Evolutionary conservation across 495 filamentous ascomycete species (phyloP).

Genomic region (Thozetella sp.): DNA sequence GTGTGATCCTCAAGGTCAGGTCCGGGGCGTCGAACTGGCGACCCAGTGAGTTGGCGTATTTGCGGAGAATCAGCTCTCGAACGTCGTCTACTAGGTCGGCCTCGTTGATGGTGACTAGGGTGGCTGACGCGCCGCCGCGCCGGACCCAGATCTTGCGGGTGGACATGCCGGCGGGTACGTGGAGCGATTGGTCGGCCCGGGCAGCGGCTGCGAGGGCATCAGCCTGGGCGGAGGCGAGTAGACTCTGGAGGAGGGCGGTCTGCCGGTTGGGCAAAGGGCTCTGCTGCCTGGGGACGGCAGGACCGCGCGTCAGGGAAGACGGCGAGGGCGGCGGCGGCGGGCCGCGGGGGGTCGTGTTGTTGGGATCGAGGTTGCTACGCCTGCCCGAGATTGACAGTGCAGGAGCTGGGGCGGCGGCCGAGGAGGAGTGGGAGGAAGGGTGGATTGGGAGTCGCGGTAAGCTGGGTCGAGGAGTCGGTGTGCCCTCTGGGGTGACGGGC

Average conservation of each 20-base stretch:
- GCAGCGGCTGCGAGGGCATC: constrained; percentile 29
- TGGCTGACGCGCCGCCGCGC: constrained; percentile 80
- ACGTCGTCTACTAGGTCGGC: constrained; percentile 95
- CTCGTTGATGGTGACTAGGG: constrained; percentile 79
- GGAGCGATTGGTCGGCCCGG: constrained; percentile 28
- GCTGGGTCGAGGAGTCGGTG: not conserved
- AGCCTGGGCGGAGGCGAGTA: constrained; percentile 34
- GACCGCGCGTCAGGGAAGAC: constrained; percentile 20
- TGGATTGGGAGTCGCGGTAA: not conserved
- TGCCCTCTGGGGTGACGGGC: constrained; percentile 5
- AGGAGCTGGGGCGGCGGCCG: not conserved
- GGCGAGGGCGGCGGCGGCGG: constrained; percentile 15
- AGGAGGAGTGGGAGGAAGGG: constrained; percentile 3
- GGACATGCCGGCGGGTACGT: constrained; percentile 54
- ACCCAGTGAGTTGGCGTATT: constrained; percentile 92
- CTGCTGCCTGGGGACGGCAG: constrained; percentile 37
- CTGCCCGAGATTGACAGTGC: not conserved
- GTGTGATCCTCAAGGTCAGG: constrained; percentile 78
- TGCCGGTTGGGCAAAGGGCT: constrained; percentile 49
- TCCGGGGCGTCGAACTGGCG: constrained; percentile 89
- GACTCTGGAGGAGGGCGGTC: constrained; percentile 45
- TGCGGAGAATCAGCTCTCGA: constrained; percentile 86
- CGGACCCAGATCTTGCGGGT: constrained; percentile 93
- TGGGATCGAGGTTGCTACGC: constrained; percentile 1
- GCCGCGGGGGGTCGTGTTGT: constrained; percentile 8